phyloP scores from a whole-genome alignment of 208 protist genomes.

The Leishmania arabica region DNA sequence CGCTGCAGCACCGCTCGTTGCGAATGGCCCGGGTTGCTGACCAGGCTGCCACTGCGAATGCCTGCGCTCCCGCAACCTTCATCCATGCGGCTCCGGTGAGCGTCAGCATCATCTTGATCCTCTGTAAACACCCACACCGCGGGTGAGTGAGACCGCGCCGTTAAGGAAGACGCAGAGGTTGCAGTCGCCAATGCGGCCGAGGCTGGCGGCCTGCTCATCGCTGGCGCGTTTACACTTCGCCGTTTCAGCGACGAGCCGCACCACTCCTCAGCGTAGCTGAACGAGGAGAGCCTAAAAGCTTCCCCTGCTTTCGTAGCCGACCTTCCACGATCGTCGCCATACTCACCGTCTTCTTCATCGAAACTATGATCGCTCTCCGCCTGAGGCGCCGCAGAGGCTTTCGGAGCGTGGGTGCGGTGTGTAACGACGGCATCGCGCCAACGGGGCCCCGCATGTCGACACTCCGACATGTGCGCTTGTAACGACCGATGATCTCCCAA shows the following conservation, averaged over 20 bases:
- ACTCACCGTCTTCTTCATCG: not conserved
- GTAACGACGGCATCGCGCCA: constrained; percentile 6
- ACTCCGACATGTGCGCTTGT: constrained; percentile 8
- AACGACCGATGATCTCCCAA: not conserved
- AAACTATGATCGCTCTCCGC: not conserved
- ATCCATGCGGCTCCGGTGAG: not conserved
- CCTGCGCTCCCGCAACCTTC: not conserved
- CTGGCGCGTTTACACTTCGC: not conserved
- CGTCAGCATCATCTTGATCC: not conserved
- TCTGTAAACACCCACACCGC: constrained; percentile 29
- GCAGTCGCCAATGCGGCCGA: not conserved
- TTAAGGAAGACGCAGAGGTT: not conserved
- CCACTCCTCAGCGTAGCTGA: not conserved
- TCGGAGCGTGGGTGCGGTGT: not conserved
- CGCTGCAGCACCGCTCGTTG: constrained; percentile 1
- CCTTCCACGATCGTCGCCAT: not conserved
- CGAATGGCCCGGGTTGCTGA: not conserved
- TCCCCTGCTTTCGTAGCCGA: not conserved
- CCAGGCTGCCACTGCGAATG: not conserved
- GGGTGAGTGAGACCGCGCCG: constrained; percentile 11
- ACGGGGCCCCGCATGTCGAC: not conserved
- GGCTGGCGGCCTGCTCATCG: not conserved
- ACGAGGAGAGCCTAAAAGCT: not conserved
- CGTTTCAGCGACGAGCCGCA: not conserved
- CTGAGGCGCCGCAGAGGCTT: not conserved